Evolutionary conservation across 805 yeast genomes (phyloP).

Genomic region (Maudiozyma barnettii): DNA sequence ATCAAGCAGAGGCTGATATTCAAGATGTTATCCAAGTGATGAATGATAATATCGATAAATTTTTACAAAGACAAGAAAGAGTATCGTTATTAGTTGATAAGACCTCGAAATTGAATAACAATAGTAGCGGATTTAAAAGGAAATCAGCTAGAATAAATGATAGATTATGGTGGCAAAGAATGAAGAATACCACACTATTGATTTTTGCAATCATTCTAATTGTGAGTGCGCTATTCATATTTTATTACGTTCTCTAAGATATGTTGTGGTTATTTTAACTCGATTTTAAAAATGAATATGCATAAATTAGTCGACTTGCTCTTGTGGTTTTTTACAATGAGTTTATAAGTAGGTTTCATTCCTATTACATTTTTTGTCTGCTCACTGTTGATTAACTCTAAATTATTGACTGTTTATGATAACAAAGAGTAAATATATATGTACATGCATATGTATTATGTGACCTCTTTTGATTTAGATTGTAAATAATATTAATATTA

Average conservation of each 20-base stretch:
- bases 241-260: slow-evolving; percentile 9
- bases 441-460: not conserved
- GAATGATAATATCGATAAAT: slow-evolving; percentile 33
- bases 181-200: slow-evolving; percentile 26
- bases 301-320: not conserved
- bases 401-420: no score
- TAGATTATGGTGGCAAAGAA: slow-evolving; percentile 60
- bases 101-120: slow-evolving; percentile 61
- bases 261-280: not conserved
- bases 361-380: no score
- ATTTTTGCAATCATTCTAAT: slow-evolving; percentile 17
- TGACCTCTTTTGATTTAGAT: not conserved
- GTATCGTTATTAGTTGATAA: slow-evolving; percentile 65
- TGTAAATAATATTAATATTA: no score
- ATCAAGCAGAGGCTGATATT: slow-evolving; percentile 24
- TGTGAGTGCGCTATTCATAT: slow-evolving; percentile 17
- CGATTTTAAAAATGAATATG: not conserved
- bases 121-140: slow-evolving; percentile 60
- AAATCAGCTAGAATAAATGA: slow-evolving; percentile 55
- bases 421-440: no score
- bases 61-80: slow-evolving; percentile 71
- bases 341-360: no score
- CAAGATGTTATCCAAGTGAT: slow-evolving; percentile 27
- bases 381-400: no score
- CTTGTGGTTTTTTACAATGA: not conserved